Evolutionary conservation across 2,329 filamentous ascomycete species (phyloP).

Genomic region (Ceratocystis papillata): DNA sequence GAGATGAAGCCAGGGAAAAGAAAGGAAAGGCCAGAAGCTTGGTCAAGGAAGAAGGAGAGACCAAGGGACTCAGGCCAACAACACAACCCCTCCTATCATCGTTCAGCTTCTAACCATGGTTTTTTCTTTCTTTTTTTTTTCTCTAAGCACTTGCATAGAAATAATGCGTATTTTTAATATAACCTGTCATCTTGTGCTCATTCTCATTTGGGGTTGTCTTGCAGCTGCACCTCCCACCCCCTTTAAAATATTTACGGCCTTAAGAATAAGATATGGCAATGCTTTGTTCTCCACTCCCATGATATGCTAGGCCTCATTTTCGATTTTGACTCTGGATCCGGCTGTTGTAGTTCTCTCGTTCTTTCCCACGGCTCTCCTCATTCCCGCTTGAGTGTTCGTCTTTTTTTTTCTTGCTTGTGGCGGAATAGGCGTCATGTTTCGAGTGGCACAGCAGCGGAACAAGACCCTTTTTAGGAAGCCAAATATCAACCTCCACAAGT

Average conservation of each 20-base stretch:
- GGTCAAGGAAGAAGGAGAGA: not conserved
- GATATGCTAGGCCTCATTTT: slow-evolving; percentile 5
- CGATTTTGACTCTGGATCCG: not conserved
- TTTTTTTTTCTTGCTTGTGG: not conserved
- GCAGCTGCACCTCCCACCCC: not conserved
- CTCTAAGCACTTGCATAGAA: not conserved
- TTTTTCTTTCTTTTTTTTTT: not conserved
- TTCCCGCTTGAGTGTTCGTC: not conserved
- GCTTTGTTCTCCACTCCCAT: not conserved
- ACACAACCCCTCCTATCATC: not conserved
- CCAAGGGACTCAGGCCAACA: not conserved
- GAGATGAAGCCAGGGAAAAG: not conserved
- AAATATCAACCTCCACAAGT: not conserved
- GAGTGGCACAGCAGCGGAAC: slow-evolving; percentile 12
- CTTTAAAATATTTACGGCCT: not conserved
- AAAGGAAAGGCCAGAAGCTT: not conserved
- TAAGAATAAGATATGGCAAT: not conserved
- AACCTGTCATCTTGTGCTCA: not conserved
- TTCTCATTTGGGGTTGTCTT: not conserved
- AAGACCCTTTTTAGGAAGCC: slow-evolving; percentile 11
- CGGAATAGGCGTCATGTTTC: slow-evolving; percentile 5
- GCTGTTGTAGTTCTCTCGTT: not conserved
- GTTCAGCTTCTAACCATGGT: not conserved
- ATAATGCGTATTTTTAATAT: not conserved
- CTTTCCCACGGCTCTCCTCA: not conserved